phyloP scores from a whole-genome alignment of 2,329 filamentous ascomycete species.

The Blastomyces silverae region DNA sequence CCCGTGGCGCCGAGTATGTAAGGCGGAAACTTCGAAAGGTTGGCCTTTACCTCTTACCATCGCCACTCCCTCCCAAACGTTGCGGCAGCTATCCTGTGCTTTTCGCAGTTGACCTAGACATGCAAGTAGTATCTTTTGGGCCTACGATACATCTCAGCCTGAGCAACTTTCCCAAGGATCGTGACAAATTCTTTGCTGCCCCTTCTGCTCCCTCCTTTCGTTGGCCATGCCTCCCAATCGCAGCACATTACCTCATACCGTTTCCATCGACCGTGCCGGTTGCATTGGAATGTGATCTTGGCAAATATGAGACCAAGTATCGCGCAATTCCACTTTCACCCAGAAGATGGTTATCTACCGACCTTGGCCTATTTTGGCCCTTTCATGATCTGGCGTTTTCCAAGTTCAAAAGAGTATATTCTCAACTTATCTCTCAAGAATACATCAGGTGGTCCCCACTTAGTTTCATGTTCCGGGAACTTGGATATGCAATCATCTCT shows the following conservation, averaged over 20 bases:
- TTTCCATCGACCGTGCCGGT: not conserved
- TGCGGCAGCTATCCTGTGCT: not conserved
- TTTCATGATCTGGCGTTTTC: slow-evolving; percentile 11
- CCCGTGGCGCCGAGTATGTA: not conserved
- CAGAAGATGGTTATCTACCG: not conserved
- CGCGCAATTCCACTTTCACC: not conserved
- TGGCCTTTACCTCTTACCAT: not conserved
- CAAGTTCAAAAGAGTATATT: slow-evolving; percentile 6
- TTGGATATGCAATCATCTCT: slow-evolving; percentile 11
- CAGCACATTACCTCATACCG: not conserved
- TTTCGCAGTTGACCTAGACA: slow-evolving; percentile 7
- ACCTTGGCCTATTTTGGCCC: not conserved
- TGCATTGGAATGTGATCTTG: not conserved
- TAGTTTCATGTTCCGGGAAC: slow-evolving; percentile 9
- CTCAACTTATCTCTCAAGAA: not conserved
- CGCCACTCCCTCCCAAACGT: not conserved
- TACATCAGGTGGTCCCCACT: slow-evolving; percentile 2
- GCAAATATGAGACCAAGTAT: not conserved
- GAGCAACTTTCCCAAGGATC: not conserved
- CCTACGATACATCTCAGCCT: not conserved
- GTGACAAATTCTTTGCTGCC: not conserved
- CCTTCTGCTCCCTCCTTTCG: not conserved
- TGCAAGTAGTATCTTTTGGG: slow-evolving; percentile 6
- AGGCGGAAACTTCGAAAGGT: not conserved
- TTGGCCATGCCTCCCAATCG: not conserved